phyloP scores from a whole-genome alignment of 106 monocot species.

The Platanthera guangdongensis region DNA sequence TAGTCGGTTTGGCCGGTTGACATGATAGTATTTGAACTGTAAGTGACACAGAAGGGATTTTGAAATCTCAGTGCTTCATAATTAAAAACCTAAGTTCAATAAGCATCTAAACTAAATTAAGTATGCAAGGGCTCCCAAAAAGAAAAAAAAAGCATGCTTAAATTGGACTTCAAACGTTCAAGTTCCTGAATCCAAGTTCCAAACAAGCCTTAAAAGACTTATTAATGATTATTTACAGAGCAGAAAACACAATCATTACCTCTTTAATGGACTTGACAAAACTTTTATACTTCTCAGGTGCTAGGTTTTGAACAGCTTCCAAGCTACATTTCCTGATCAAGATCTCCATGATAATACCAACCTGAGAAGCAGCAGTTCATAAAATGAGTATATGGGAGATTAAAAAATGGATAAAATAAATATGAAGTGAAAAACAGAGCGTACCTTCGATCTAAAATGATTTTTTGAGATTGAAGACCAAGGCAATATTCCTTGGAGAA shows the following conservation, averaged over 20 bases:
- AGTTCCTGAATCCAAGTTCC: neutral
- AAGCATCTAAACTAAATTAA: neutral
- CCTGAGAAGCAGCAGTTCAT: slow-evolving; percentile 33
- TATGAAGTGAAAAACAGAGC: neutral
- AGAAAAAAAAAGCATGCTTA: neutral
- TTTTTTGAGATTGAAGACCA: slow-evolving; percentile 83
- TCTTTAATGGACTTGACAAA: slow-evolving; percentile 57
- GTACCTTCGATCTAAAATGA: slow-evolving; percentile 92
- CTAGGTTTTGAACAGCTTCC: slow-evolving; percentile 34
- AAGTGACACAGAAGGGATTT: no score
- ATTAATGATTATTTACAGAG: neutral
- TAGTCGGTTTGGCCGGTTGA: no score
- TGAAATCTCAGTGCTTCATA: neutral
- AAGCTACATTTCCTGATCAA: slow-evolving; percentile 81
- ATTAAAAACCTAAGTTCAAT: neutral
- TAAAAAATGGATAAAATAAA: neutral
- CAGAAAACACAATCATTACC: slow-evolving; percentile 32
- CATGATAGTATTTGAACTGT: no score
- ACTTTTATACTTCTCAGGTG: slow-evolving; percentile 49
- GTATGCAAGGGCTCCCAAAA: neutral
- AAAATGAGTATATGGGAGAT: neutral
- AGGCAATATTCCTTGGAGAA: slow-evolving; percentile 64
- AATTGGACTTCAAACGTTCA: neutral
- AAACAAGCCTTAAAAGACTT: neutral
- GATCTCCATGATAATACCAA: slow-evolving; percentile 76